These are phyloP conservation scores for Geosmithia putterillii DNA, from an alignment of 2,329 filamentous ascomycete genomes.

Conservation along the genomic window DNA sequence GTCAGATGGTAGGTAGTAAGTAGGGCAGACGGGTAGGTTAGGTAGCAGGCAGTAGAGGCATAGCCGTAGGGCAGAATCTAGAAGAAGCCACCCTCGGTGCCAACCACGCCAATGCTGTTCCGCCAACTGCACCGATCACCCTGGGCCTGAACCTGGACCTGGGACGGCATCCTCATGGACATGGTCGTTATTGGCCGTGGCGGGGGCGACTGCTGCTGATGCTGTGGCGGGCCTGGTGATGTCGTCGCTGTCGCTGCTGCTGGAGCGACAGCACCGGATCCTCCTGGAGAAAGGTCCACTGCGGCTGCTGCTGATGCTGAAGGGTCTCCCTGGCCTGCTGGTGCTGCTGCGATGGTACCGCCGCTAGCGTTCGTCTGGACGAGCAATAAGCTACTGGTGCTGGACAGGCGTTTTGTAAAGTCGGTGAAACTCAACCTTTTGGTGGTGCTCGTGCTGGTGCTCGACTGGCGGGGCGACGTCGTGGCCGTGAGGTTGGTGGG, in stretches of 20 bases:
- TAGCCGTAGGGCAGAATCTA: no score
- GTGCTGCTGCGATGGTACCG: constrained; percentile 14
- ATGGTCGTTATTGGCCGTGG: background rate
- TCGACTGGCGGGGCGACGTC: constrained; percentile 30
- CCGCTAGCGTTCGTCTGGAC: constrained; percentile 43
- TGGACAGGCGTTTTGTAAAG: constrained; percentile 47
- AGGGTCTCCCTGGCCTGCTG: no score
- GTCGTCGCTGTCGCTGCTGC: no score
- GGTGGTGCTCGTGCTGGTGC: constrained; percentile 37
- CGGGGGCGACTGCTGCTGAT: background rate
- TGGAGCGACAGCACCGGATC: background rate
- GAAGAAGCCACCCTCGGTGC: constrained; percentile 40
- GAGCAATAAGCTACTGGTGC: constrained; percentile 46
- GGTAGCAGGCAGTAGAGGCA: no score
- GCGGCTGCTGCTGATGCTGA: no score
- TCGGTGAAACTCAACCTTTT: constrained; percentile 51
- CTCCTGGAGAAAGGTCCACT: background rate
- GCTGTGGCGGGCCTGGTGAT: background rate
- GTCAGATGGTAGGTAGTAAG: background rate
- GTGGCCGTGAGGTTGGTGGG: background rate
- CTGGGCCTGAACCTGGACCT: constrained; percentile 6
- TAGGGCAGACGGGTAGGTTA: no score
- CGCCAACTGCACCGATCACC: constrained; percentile 43
- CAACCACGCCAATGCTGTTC: constrained; percentile 41
- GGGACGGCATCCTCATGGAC: constrained; percentile 10